These are phyloP conservation scores for Artemisia tridentata DNA, from an alignment of 129 eudicot species.

Conservation along the genomic window DNA sequence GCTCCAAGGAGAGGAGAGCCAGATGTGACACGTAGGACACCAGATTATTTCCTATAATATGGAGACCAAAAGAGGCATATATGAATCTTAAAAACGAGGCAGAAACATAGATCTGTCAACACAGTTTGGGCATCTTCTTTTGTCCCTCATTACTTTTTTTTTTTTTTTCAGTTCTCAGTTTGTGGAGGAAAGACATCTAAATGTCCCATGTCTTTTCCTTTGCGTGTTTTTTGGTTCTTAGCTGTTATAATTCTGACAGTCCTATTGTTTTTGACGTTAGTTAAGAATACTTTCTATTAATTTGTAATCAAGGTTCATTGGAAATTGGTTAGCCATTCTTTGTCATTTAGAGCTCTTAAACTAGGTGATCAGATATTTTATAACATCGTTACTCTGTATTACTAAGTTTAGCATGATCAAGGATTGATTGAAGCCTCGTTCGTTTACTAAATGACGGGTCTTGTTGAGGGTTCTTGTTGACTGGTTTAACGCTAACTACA, in stretches of 20 bases:
- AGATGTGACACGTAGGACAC: conserved; percentile 80
- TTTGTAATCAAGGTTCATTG: conserved; percentile 20
- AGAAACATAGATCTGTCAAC: conserved; percentile 1
- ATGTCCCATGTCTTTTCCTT: conserved; percentile 29
- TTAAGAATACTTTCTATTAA: conserved; percentile 24
- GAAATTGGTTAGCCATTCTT: not conserved
- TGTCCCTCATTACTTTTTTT: not conserved
- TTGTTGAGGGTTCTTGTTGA: not conserved
- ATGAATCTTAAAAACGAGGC: conserved; percentile 18
- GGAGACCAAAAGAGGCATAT: conserved; percentile 18
- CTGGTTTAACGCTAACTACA: not conserved
- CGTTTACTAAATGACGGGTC: not conserved
- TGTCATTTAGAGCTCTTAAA: not conserved
- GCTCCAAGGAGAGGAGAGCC: conserved; percentile 92
- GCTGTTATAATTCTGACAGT: conserved; percentile 19
- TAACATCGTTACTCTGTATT: not conserved
- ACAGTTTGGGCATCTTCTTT: conserved; percentile 9
- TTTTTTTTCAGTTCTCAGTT: conserved; percentile 3
- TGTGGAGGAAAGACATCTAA: conserved; percentile 35
- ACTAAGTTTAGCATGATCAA: not conserved
- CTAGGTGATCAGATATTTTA: not conserved
- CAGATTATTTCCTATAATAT: conserved; percentile 66
- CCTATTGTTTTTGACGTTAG: conserved; percentile 17
- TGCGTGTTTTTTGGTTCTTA: conserved; percentile 19
- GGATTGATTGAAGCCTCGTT: not conserved